Base-by-base conservation (phyloP, 345 rosid genomes). In the Aegle marmelos region DNA sequence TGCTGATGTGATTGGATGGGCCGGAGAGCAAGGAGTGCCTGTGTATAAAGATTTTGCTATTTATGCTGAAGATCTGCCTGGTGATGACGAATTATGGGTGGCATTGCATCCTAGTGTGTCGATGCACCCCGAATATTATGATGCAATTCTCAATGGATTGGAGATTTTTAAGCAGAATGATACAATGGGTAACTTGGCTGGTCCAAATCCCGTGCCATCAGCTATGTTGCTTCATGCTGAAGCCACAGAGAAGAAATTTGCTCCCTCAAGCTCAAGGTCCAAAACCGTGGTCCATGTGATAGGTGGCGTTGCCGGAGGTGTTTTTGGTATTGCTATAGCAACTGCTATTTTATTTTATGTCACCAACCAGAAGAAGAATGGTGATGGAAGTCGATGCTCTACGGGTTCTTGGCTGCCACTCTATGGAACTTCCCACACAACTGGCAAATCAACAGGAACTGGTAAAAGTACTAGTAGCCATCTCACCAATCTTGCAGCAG, bases 161-260 rank as follows among this genome's bases (percentile, higher is more conserved):
- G 93, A 91, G 84, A 75, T 91, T 64, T 90, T 90, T 79, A 91
- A 91, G 88, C 62, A 85, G 30, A 84, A 78, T 48, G 90, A 87
- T 68, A 37, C 70, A 48, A 54, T 25, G 7, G 69, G 74, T 30
- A 88, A 79, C 77, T 79, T 90, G 80, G 92, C 95, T 7, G 91
- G 89, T 27, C 86, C 68, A 1, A 87, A 90, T 77, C 91, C 92
- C 2, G 83, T 76, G 45, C 82, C 86, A 19, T 87, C 91, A 10
- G 68, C 53, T 24, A 80, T 89, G 88, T 82, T 86, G 39, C 66
- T 75, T 25, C 41, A 66, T 39, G 83, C 82, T 1, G 80, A 81
- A 61, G 85, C 81, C 0, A 57, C 73, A 25, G 73, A 19, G 3
- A 80, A 33, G 71, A 45, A 27, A 14, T 79, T 74, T 33, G 27